These are phyloP conservation scores for Verbena officinalis DNA, from an alignment of 257 asterid species.

Conservation along the genomic window DNA sequence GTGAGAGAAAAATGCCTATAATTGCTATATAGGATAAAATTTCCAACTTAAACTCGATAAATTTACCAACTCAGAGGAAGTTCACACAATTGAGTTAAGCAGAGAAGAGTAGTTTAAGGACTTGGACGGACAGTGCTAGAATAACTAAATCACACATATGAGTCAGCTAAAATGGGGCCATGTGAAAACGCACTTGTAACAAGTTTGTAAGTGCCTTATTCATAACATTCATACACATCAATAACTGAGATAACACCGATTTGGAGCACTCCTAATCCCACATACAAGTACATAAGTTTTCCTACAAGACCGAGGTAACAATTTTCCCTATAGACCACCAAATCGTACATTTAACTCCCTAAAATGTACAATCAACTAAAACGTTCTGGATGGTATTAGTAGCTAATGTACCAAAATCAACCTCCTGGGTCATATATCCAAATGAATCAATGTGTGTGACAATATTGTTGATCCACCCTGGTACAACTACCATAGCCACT, in stretches of 20 bases:
- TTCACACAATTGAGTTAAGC: not conserved
- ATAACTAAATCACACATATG: not conserved
- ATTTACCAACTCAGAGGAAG: not conserved
- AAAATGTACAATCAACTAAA: not conserved
- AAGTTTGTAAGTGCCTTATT: not conserved
- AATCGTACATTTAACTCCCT: not conserved
- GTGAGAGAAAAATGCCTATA: no score
- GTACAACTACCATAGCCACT: not conserved
- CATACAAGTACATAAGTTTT: no score
- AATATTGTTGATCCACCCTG: not conserved
- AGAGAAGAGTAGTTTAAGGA: not conserved
- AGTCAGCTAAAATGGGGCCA: not conserved
- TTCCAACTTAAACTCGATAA: not conserved
- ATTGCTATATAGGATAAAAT: no score
- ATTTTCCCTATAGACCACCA: no score
- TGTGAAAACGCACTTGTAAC: no score
- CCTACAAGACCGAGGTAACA: no score
- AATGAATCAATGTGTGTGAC: not conserved
- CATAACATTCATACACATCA: not conserved
- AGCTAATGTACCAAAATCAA: not conserved
- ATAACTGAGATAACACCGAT: not conserved
- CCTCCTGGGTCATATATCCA: not conserved
- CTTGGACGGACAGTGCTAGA: not conserved
- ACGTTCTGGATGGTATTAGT: not conserved
- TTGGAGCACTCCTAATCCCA: not conserved